Percentiles rank a stretch among this genome's conserved stretches.
phyloP scores from a whole-genome alignment of 2,329 filamentous ascomycete genomes.

The Zymoseptoria ardabiliae region DNA sequence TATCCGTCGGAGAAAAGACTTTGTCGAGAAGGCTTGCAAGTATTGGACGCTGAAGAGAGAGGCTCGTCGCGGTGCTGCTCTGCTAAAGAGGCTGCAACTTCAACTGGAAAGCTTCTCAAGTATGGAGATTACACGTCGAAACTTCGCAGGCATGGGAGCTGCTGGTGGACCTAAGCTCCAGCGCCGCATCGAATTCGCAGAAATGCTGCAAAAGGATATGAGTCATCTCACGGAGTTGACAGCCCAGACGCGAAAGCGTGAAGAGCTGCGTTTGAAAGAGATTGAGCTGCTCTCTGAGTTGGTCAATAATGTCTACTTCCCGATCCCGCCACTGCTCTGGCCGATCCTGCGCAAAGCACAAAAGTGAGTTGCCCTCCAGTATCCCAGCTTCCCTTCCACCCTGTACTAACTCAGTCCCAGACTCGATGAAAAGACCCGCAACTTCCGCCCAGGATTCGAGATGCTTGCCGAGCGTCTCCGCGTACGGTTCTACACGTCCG shows the following conservation, averaged over 20 bases:
- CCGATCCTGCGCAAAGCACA: slow-evolving; percentile 75
- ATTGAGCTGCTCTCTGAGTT: slow-evolving; percentile 69
- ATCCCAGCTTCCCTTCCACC: not conserved
- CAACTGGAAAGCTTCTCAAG: slow-evolving; percentile 96
- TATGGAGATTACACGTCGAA: slow-evolving; percentile 90
- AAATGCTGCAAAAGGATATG: slow-evolving; percentile 67
- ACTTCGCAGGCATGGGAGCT: slow-evolving; percentile 92
- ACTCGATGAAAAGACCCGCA: slow-evolving; percentile 50
- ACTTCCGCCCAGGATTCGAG: slow-evolving; percentile 49
- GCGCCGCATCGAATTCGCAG: slow-evolving; percentile 81
- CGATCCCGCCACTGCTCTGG: slow-evolving; percentile 66
- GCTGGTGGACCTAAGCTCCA: slow-evolving; percentile 70
- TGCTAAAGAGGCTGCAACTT: slow-evolving; percentile 86
- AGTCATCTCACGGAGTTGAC: slow-evolving; percentile 66
- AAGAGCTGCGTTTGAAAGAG: slow-evolving; percentile 68
- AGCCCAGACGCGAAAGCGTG: slow-evolving; percentile 64
- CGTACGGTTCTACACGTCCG: slow-evolving; percentile 52
- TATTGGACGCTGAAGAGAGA: slow-evolving; percentile 98
- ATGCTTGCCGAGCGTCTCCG: slow-evolving; percentile 47
- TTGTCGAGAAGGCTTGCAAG: slow-evolving; percentile 83
- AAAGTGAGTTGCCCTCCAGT: slow-evolving; percentile 53
- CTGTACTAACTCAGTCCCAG: slow-evolving; percentile 42
- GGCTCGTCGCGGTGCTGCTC: slow-evolving; percentile 78
- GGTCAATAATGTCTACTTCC: slow-evolving; percentile 87
- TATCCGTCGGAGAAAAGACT: slow-evolving; percentile 83